A percentile compares a stretch with the other conserved stretches of the same genome.
Conservation (phyloP, 768 basidiomycete genomes). For the Lyophyllum semitale region DNA sequence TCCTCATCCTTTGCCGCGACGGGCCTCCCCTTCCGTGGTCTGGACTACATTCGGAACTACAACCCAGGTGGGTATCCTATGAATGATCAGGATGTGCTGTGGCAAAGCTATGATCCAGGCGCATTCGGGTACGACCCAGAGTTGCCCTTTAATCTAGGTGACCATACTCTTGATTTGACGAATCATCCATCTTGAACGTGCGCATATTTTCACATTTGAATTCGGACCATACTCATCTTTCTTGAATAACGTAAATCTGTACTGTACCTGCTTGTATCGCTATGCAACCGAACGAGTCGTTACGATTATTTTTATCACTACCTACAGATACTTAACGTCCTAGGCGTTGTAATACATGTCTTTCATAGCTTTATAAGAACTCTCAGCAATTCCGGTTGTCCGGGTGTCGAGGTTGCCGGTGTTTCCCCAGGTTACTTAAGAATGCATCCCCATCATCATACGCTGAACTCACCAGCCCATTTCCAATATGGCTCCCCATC, state of each 20-base stretch:
- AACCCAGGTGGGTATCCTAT: slow-evolving; percentile 51
- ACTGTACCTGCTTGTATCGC: slow-evolving; percentile 12
- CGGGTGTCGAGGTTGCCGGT: slow-evolving; percentile 16
- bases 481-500: slow-evolving; percentile 60
- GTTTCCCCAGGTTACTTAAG: slow-evolving; percentile 1
- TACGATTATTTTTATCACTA: slow-evolving; percentile 4
- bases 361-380: background rate
- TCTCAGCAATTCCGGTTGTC: background rate
- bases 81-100: slow-evolving; percentile 51
- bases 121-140: slow-evolving; percentile 80
- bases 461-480: background rate
- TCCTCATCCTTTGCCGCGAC: slow-evolving; percentile 67
- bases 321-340: background rate
- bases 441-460: background rate
- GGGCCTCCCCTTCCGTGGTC: slow-evolving; percentile 81
- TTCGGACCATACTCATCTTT: background rate
- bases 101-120: slow-evolving; percentile 70
- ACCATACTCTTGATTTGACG: slow-evolving; percentile 38
- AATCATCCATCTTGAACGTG: slow-evolving; percentile 25
- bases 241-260: background rate
- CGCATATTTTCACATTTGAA: slow-evolving; percentile 5
- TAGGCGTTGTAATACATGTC: background rate
- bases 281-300: slow-evolving; percentile 6
- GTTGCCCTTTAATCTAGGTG: slow-evolving; percentile 65
- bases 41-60: slow-evolving; percentile 84